These are phyloP conservation scores for Polytrichum formosum DNA, from an alignment of 225 moss, liverwort and hornwort genomes.

Conservation along the genomic window DNA sequence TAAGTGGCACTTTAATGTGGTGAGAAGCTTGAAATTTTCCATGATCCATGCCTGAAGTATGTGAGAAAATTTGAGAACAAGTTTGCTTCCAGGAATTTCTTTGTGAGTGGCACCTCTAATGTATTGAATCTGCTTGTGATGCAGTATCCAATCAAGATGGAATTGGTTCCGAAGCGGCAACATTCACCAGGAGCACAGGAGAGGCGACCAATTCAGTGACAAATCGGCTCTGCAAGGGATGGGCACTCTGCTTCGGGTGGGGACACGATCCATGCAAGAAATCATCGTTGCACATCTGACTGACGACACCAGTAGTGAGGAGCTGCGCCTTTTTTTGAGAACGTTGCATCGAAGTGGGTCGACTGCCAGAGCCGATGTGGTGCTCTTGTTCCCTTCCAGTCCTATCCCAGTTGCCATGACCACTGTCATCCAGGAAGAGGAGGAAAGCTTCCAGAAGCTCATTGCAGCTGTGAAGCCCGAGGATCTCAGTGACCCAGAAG, in stretches of 20 bases:
- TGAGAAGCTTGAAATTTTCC: no score
- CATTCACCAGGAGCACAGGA: conserved; percentile 1
- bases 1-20: no score
- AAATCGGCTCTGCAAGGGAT: conserved; percentile 35
- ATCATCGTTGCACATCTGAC: conserved; percentile 40
- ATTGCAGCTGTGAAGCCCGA: conserved; percentile 12
- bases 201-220: neutral
- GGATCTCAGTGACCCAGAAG: neutral
- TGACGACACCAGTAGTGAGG: conserved; percentile 40
- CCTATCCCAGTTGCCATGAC: conserved; percentile 29
- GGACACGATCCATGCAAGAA: conserved; percentile 42
- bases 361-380: conserved; percentile 35
- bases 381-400: conserved; percentile 36
- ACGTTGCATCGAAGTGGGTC: conserved; percentile 47
- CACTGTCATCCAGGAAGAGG: conserved; percentile 37
- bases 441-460: conserved; percentile 42
- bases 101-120: neutral
- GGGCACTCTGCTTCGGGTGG: conserved; percentile 35
- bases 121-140: neutral
- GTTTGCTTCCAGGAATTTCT: neutral
- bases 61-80: no score
- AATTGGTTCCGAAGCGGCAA: conserved; percentile 27
- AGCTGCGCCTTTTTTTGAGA: conserved; percentile 38
- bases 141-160: conserved; percentile 37
- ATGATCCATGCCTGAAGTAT: no score